Conservation (phyloP, 441 rosid species). For the Capsella rubella region DNA sequence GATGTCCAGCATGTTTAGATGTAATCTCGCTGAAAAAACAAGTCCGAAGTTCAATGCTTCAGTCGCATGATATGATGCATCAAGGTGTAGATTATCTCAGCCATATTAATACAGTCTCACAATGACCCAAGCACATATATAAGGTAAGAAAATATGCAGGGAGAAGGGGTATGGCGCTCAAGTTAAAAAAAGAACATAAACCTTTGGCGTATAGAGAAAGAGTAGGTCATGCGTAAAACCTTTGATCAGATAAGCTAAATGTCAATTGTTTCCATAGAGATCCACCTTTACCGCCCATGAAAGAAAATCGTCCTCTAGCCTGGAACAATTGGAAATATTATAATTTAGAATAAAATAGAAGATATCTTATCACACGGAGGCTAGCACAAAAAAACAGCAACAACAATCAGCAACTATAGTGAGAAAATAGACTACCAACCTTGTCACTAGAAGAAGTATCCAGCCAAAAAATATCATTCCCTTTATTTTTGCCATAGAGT, state of each 20-base stretch:
- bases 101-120: slow-evolving; percentile 16
- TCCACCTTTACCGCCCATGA: slow-evolving; percentile 98
- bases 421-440: slow-evolving; percentile 52
- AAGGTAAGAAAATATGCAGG: slow-evolving; percentile 25
- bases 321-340: slow-evolving; percentile 41
- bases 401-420: neutral
- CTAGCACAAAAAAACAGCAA: slow-evolving; percentile 1
- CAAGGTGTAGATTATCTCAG: slow-evolving; percentile 6
- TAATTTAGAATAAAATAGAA: slow-evolving; percentile 11
- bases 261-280: slow-evolving; percentile 95
- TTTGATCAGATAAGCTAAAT: slow-evolving; percentile 72
- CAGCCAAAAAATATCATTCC: slow-evolving; percentile 89
- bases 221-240: slow-evolving; percentile 58
- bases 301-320: slow-evolving; percentile 92
- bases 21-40: slow-evolving; percentile 50
- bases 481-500: slow-evolving; percentile 61
- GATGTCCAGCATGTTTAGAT: slow-evolving; percentile 63
- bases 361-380: neutral
- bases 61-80: slow-evolving; percentile 3
- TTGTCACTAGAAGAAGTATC: slow-evolving; percentile 94
- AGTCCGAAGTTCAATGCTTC: slow-evolving; percentile 7
- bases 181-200: slow-evolving; percentile 40
- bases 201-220: slow-evolving; percentile 40
- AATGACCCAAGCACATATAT: slow-evolving; percentile 19
- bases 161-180: slow-evolving; percentile 25